Evolutionary conservation across 2,329 filamentous ascomycete species (phyloP), one percentile per base, ranked within the genome.

Genomic region (Westerdykella sp.): DNA sequence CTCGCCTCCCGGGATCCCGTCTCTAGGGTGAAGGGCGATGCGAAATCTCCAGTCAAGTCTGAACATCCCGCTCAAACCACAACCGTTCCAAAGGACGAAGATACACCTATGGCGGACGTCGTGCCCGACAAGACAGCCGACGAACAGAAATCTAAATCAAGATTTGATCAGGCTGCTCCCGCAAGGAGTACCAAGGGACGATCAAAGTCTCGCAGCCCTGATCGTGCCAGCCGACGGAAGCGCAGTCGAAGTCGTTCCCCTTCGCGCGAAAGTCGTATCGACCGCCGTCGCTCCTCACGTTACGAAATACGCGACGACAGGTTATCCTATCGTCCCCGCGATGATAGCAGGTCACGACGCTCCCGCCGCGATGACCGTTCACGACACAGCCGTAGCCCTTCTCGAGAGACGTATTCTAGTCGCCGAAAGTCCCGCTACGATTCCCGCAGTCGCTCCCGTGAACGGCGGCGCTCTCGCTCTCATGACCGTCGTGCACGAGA

Each of bases 1-100:
- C 54, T 67, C 38, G 60, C 64, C 1, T 62, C 64, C 5, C 56
- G 63, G 38, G 63, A 67, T 31, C 64, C 65, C 7, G 48, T 49
- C 18, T 43, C 57, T 23, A 49, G 63, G n/a, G 51, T 55, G 10
- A 65, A 56, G 34, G 49, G 59, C 2, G 62, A 64, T 6, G 53
- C 52, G 42, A 64, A 59, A 39, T 40, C 55, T 9, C n/a, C n/a
- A 11, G 32, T 41, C 23, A 54, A 48, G 16, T 38, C 43, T 14
- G 43, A 34, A 5, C 6, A 12, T 30, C 6, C 22, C 14, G 49
- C 44, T 10, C 42, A 44, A 6, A 22, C 45, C 28, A 3, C 34
- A 6, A 42, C 48, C 13, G 31, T 37, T 15, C 30, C 34, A 6
- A 54, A 51, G 36, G 48, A 54, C 10, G 56, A 60, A 35, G 60